Percentiles rank a stretch among this genome's conserved stretches.
These are phyloP conservation scores for Anthostomella pinea DNA, from an alignment of 2,329 filamentous ascomycete species.

Conservation along the genomic window DNA sequence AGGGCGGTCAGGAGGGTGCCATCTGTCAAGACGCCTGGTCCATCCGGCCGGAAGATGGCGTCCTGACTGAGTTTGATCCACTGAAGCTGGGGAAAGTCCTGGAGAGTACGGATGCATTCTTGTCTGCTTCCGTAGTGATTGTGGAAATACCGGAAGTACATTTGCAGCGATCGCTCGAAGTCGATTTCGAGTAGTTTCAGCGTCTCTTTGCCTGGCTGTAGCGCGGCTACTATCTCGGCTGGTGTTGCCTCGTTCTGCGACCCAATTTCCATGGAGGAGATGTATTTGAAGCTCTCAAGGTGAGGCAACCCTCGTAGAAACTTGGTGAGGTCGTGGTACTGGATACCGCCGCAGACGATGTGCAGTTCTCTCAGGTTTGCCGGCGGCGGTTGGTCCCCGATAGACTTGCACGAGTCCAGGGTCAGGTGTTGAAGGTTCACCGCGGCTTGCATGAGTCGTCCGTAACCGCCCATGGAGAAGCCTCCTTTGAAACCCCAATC, in stretches of 20 bases:
- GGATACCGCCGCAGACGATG: constrained; percentile 18
- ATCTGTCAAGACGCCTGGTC: not conserved
- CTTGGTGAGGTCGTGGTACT: constrained; percentile 17
- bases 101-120: constrained; percentile 17
- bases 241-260: too few relatives aligned
- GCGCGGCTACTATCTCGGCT: constrained; percentile 17
- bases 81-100: constrained; percentile 15
- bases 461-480: too few relatives aligned
- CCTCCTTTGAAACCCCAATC: too few relatives aligned
- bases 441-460: constrained; percentile 17
- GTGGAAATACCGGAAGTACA: constrained; percentile 14
- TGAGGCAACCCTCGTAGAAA: constrained; percentile 18
- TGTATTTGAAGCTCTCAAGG: constrained; percentile 18
- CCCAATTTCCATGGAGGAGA: constrained; percentile 17
- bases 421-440: constrained; percentile 16
- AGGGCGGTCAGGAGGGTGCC: constrained; percentile 14
- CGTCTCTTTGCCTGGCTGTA: constrained; percentile 12
- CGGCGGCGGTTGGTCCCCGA: constrained; percentile 16
- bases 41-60: constrained; percentile 4
- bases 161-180: too few relatives aligned
- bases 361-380: constrained; percentile 13
- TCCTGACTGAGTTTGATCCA: constrained; percentile 15
- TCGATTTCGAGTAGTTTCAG: constrained; percentile 15
- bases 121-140: constrained; percentile 14
- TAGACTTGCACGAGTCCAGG: constrained; percentile 17